phyloP scores from a whole-genome alignment of 192 early-diverging fungal species.

The Gonapodya prolifera region DNA sequence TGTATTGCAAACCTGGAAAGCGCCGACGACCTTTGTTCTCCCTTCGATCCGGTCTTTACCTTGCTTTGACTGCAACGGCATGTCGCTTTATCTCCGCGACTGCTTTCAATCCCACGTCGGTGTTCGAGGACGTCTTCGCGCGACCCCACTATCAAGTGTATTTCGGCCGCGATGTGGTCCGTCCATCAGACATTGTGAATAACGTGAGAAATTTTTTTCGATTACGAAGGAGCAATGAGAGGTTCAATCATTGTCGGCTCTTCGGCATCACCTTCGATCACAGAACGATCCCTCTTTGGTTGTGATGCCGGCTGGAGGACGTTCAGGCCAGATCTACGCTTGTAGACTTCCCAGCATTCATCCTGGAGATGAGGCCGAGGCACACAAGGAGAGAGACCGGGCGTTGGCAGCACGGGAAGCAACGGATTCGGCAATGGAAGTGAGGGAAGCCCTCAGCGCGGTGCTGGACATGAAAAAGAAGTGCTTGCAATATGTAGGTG shows the following conservation, averaged over 20 bases:
- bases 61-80: neutral
- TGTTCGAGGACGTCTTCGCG: constrained; percentile 32
- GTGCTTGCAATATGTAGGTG: constrained; percentile 35
- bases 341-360: constrained; percentile 8
- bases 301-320: constrained; percentile 23
- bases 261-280: neutral
- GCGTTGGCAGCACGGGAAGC: constrained; percentile 7
- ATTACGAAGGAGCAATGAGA: neutral
- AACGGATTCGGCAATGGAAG: constrained; percentile 40
- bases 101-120: constrained; percentile 10
- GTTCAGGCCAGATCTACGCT: constrained; percentile 27
- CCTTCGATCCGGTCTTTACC: neutral
- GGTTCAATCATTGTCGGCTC: neutral
- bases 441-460: constrained; percentile 24
- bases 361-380: constrained; percentile 16
- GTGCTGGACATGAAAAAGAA: constrained; percentile 11
- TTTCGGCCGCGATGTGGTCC: constrained; percentile 17
- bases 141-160: constrained; percentile 30
- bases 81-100: neutral
- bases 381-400: constrained; percentile 18
- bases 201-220: constrained; percentile 7
- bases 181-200: constrained; percentile 15
- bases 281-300: constrained; percentile 20
- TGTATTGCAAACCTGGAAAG: too few relatives aligned
- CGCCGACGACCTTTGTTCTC: neutral